Base-by-base conservation (phyloP, 768 basidiomycete species). In the Lactifluus volemus region DNA sequence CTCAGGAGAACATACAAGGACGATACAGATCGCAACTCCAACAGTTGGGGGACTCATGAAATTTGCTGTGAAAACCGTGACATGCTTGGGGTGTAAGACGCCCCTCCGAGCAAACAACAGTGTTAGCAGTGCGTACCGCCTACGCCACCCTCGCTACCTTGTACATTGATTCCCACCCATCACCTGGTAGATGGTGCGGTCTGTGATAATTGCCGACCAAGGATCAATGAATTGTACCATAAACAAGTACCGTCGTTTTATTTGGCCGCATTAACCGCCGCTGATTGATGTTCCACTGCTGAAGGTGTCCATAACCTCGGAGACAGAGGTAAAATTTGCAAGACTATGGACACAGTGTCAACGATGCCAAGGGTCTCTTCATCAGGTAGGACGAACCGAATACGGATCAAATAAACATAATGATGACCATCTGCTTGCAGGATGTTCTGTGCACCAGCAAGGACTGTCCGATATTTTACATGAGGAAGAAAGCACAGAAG, bases 291-390 rank as follows among this genome's bases (percentile, higher is more conserved):
- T 29, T 19, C 41, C 14, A 19, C 19, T 50, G 21, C 3, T 30
- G 29, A 15, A 79, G 74, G 73, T 83, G 36, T 60, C 79, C 5
- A 75, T 76, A 6, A 83, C 89, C 0, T 94, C 95, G 0, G 82
- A 84, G 21, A 76, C 87, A 49, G 92, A 99, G 77, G 86, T 95
- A 7, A 85, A 90, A 50, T 98, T 97, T 72, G 89, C 96, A 19
- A 83, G 95, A 52, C 72, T 99, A 25, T 99, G 97, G 97, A 98
- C 97, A 1, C 96, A 98, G 70, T 99, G 97, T 68, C 97, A 99
- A 70, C 83, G 97, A 29, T 99, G 97, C 77, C 97, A 99, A 71
- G 97, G 97, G 14, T 99, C 97, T 17, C 77, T 99, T 51, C 97
- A 99, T 75, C 94, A 97, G 77, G 88, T 87, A 60, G 32, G 72